Base-by-base conservation (phyloP, 371 early-diverging fungal genomes). In the Haplosporangium sp. region DNA sequence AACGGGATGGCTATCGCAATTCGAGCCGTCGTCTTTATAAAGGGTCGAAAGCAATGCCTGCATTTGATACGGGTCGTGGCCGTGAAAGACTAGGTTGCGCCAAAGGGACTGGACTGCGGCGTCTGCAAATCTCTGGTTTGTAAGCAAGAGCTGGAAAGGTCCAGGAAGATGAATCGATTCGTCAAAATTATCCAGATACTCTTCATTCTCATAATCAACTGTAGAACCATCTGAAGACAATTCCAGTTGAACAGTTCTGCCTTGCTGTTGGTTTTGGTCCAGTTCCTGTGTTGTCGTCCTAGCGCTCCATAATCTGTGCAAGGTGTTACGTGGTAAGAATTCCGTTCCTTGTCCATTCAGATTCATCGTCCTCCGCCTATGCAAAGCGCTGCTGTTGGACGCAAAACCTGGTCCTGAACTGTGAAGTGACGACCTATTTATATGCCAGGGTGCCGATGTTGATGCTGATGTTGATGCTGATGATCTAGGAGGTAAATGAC, bases 81-180 rank as follows among this genome's bases (percentile, higher is more conserved):
- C 76, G 41, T 76, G 76, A 29, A 76, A 76, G 45, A 76, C 76
- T 2, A 76, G 38, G 14, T 62, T 66, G 43, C 66, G 61, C 61
- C 70, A 67, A 1, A 76, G 64, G 6, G 67, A 50, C n/a, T 69
- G 62, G 6, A 70, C 60, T 8, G 76, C 76, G 1, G 71, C 76
- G 48, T 76, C 67, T n/a, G 76, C 70, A 42, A 76, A 62, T n/a
- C 63, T 53, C 29, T 55, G n/a, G 43, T 67, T 76, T 21, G 70
- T 71, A 20, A 76, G 59, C 11, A 76, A 45, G 47, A 69, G 62
- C 38, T 66, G 62, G 51, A 76, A 69, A 1, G 76, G 71, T 42
- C 36, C 36, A 1, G 72, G 48, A 8, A 72, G 56, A 43, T 59
- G 51, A 42, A 72, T 64, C 42, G 64, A 45, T 6, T 41, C 48